Base-by-base conservation (phyloP, 441 rosid species). In the Corymbia calophylla region DNA sequence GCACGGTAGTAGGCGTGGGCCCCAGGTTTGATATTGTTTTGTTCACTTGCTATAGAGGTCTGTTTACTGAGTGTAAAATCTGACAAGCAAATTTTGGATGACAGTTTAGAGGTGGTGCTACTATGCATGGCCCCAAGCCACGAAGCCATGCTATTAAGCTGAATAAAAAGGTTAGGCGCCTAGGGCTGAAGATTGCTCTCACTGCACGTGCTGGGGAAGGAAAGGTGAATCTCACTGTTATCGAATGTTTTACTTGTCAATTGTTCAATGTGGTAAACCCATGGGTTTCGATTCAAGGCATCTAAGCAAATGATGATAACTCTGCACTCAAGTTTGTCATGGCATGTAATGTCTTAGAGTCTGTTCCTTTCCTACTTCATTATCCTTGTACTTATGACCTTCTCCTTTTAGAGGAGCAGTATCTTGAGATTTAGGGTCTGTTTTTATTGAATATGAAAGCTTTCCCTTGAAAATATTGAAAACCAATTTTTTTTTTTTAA, bases 121-220 rank as follows among this genome's bases (percentile, higher is more conserved):
- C 87, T 19, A 96, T 96, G 99, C 98, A 96, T 93, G 99, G 99
- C 64, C 99, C 99, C 87, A 97, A 94, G 94, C 98, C 98, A 32
- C 93, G 97, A 91, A 98, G 98, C 93, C 99, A 98, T 94, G 99
- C 97, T 49, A 90, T 98, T 89, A 96, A 95, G 94, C 87, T 95
- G 90, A 98, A 98, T 89, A 97, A 97, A 94, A 95, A 98, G 92
- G 97, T 97, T 90, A 94, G 99, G 89, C 94, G 99, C 53, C 92
- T 96, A 68, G 99, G 99, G 84, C 91, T 97, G 93, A 98, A 96
- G 96, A 95, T 98, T 93, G 98, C 99, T 86, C 89, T 98, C 90
- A 87, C 98, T 80, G 98, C 98, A 91, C 94, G 97, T 89, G 98
- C 98, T 5, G 99, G 96, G n/a, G 99, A 98, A 95, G 98, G 98